Percentiles rank a stretch among this genome's conserved stretches.
phyloP scores from a whole-genome alignment of 2,329 filamentous ascomycete species.

The Ceratocystis albifundus region DNA sequence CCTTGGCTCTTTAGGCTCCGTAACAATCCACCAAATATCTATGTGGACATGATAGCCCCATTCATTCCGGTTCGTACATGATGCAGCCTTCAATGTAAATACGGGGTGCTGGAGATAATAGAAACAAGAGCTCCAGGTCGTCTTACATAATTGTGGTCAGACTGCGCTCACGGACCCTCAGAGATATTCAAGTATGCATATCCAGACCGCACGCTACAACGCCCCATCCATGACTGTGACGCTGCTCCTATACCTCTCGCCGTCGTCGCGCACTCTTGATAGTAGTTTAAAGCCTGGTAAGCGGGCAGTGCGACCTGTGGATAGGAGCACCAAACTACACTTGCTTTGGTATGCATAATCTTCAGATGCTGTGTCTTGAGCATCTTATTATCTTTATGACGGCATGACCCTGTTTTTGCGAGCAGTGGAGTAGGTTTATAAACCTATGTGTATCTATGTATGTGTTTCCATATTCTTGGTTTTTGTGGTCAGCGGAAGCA shows the following conservation, averaged over 20 bases:
- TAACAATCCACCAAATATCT: neutral
- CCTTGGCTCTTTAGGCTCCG: neutral
- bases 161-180: neutral
- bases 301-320: no score
- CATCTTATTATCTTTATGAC: neutral
- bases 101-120: neutral
- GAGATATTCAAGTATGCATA: neutral
- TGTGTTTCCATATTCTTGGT: neutral
- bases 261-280: neutral
- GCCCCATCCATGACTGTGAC: neutral
- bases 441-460: neutral
- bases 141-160: neutral
- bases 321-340: no score
- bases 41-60: neutral
- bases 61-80: neutral
- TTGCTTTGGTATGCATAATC: no score
- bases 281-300: no score
- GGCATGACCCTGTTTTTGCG: neutral
- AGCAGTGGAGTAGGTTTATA: neutral
- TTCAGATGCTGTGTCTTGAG: no score
- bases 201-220: neutral
- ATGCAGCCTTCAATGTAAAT: neutral
- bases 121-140: neutral
- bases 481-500: neutral
- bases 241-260: neutral